Evolutionary conservation across 2,329 filamentous ascomycete species (phyloP), one percentile per base, ranked within the genome.

Genomic region (Colletotrichum salicis): DNA sequence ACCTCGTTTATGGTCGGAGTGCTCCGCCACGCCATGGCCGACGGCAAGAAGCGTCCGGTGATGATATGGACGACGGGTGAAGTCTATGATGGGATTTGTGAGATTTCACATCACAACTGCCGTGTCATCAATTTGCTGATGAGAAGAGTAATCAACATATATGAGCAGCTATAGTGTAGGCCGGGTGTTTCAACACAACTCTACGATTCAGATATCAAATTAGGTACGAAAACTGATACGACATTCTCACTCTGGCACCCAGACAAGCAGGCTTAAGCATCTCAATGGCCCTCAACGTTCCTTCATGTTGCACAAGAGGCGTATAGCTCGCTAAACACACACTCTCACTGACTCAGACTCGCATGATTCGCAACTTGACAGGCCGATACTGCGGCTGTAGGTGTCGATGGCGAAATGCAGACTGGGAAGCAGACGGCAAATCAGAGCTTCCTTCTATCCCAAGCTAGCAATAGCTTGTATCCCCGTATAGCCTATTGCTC

Each of bases 401-500:
- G 52, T n/a, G 15, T 27, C 15, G 29, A 35, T 70, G 67, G 55
- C 33, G 33, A n/a, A 45, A 60, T 66, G 63, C 60, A 29, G 10
- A 11, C 52, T 29, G 54, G 10, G 12, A 27, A 66, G 31, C 13
- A n/a, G 13, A 41, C 41, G 57, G 41, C 52, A 24, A 71, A 58
- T 68, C 15, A 33, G 24, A 37, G n/a, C 12, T 24, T 13, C 48
- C 15, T 55, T 45, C 15, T n/a, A 10, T 24, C n/a, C 55, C 52
- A 22, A 63, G 52, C 64, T 54, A 68, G 57, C 33, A 61, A 31
- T 61, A 45, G 52, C 29, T 15, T 63, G 51, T 67, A 51, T 63
- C 4, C 19, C 41, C 54, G 57, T 57, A 67, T 41, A 66, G 33
- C 29, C n/a, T 29, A 35, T n/a, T n/a, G 41, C 19, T n/a, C 19